Conservation (phyloP, 345 rosid genomes). For the Eutrema japonicum region DNA sequence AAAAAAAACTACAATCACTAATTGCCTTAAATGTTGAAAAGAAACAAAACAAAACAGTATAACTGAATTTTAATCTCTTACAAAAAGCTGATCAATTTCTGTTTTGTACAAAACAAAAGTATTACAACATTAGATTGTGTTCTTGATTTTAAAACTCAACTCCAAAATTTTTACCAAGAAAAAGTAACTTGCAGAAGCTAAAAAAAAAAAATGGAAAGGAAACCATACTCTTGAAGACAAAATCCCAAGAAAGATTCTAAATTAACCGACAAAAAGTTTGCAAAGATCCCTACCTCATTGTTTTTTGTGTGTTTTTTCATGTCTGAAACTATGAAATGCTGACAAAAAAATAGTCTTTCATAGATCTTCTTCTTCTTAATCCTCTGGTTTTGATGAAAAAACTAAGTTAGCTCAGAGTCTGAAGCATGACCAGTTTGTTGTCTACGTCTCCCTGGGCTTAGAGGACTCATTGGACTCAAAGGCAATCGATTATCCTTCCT, state of each 20-base stretch:
- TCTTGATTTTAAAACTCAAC: constrained; percentile 4
- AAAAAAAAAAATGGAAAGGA: not conserved
- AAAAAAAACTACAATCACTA: too few relatives aligned
- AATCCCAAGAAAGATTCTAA: not conserved
- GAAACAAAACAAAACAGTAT: not conserved
- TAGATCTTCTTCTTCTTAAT: not conserved
- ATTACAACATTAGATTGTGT: constrained; percentile 14
- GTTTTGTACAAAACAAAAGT: not conserved
- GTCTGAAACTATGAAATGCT: constrained; percentile 8
- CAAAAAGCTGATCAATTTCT: constrained; percentile 11
- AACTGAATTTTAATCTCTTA: not conserved
- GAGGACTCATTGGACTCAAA: constrained; percentile 44
- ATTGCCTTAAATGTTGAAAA: not conserved
- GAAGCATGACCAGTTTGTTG: constrained; percentile 40
- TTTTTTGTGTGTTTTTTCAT: not conserved
- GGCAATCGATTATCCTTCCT: constrained; percentile 42
- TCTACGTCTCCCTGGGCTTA: constrained; percentile 45
- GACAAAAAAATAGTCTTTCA: constrained; percentile 15
- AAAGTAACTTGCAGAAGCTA: constrained; percentile 6
- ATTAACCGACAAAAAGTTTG: constrained; percentile 6
- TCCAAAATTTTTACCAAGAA: not conserved
- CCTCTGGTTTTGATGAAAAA: constrained; percentile 17
- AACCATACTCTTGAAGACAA: constrained; percentile 25
- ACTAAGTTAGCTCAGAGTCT: constrained; percentile 46
- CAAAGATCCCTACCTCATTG: constrained; percentile 14